These are phyloP conservation scores for Canavalia gladiata DNA, from an alignment of 306 rosid species.

Conservation along the genomic window DNA sequence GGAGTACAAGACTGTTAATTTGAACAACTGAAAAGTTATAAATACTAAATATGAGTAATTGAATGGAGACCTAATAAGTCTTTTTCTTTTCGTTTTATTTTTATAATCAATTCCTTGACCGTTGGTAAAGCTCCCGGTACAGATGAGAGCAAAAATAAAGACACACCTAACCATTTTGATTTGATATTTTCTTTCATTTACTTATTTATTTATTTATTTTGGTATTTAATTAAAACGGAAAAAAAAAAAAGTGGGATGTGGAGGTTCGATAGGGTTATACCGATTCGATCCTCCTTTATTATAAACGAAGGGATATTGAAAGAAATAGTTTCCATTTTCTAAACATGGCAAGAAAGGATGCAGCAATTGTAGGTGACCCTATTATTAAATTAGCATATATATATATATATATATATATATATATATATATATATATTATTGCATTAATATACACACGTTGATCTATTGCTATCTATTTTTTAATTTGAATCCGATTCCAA, in stretches of 20 bases:
- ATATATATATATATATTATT: background rate
- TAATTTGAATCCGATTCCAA: conserved; percentile 12
- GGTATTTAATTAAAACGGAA: background rate
- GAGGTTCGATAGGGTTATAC: conserved; percentile 32
- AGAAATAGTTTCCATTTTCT: conserved; percentile 28
- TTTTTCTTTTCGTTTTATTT: background rate
- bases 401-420: background rate
- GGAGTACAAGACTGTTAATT: too few relatives aligned
- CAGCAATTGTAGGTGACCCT: background rate
- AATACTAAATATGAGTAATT: too few relatives aligned
- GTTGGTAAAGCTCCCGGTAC: background rate
- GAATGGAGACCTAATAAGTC: too few relatives aligned
- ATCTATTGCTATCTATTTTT: background rate
- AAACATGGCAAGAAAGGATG: background rate
- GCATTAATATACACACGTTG: background rate
- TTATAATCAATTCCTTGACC: background rate
- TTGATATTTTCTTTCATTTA: background rate
- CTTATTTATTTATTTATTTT: background rate
- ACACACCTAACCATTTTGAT: background rate
- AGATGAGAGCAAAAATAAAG: background rate
- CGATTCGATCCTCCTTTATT: background rate
- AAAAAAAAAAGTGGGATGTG: conserved; percentile 23
- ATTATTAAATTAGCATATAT: background rate
- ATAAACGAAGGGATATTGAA: background rate
- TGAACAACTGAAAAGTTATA: too few relatives aligned